A percentile compares a stretch with the other conserved stretches of the same genome.
These are phyloP conservation scores for Tanacetum coccineum DNA, from an alignment of 129 eudicot species.

Conservation along the genomic window DNA sequence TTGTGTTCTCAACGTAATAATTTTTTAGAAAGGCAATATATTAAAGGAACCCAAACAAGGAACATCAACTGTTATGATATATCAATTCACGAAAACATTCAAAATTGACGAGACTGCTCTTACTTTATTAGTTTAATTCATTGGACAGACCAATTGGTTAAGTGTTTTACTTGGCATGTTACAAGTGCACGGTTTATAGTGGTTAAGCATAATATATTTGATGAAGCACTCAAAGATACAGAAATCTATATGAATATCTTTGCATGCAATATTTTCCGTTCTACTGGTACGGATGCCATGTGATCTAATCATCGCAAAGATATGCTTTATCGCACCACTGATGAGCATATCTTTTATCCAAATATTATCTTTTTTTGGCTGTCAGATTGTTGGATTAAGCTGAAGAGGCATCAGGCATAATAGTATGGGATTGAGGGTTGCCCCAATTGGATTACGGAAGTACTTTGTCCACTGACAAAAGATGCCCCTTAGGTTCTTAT, in stretches of 20 bases:
- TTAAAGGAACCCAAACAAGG: too few species aligned
- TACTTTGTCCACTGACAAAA: background rate
- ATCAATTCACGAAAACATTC: too few species aligned
- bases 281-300: slow-evolving; percentile 20
- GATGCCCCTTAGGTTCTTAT: slow-evolving; percentile 14
- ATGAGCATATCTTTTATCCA: slow-evolving; percentile 12
- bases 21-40: too few species aligned
- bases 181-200: background rate
- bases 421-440: slow-evolving; percentile 2
- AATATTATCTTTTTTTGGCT: slow-evolving; percentile 6
- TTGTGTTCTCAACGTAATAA: too few species aligned
- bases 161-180: background rate
- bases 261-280: background rate
- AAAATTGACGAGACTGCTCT: too few species aligned
- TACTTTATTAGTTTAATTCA: background rate
- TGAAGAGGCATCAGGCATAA: background rate
- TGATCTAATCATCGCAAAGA: slow-evolving; percentile 9
- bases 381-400: background rate
- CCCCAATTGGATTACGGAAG: slow-evolving; percentile 5
- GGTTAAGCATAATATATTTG: slow-evolving; percentile 10
- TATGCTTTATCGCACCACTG: slow-evolving; percentile 17
- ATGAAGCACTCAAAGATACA: too few species aligned
- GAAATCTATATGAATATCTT: too few species aligned
- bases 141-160: background rate
- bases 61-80: too few species aligned